Evolutionary conservation across 2,329 filamentous ascomycete species (phyloP).

Genomic region (Fusarium domesticum): DNA sequence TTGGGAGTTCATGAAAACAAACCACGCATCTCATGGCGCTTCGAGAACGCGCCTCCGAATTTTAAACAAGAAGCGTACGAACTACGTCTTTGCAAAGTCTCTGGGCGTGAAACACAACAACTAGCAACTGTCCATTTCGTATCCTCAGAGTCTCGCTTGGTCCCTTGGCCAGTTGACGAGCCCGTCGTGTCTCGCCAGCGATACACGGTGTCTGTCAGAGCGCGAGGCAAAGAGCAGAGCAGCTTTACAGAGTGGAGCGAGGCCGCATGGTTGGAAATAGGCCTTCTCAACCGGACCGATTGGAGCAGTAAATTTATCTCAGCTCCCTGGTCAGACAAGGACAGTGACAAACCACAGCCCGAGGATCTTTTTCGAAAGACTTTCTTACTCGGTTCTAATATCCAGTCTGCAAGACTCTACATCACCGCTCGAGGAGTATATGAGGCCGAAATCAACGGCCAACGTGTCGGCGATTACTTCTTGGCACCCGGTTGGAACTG

Average conservation of each 20-base stretch:
- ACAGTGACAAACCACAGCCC: conserved; percentile 12
- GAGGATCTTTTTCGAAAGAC: conserved; percentile 18
- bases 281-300: conserved; percentile 8
- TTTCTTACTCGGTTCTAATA: not conserved
- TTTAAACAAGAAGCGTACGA: conserved; percentile 19
- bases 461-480: conserved; percentile 39
- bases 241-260: conserved; percentile 13
- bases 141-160: conserved; percentile 5
- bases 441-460: conserved; percentile 42
- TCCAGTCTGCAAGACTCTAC: conserved; percentile 34
- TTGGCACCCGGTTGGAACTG: conserved; percentile 52
- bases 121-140: not conserved
- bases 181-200: conserved; percentile 9
- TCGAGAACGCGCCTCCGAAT: conserved; percentile 8
- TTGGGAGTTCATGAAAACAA: conserved; percentile 17
- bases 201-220: conserved; percentile 8
- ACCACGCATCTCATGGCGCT: conserved; percentile 20
- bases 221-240: conserved; percentile 5
- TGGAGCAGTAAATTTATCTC: conserved; percentile 16
- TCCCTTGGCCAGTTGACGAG: conserved; percentile 10
- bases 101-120: not conserved
- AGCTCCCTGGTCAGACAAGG: conserved; percentile 17
- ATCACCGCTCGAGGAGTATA: conserved; percentile 47
- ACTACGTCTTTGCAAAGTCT: conserved; percentile 2
- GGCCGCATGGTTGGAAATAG: conserved; percentile 9